Evolutionary conservation across 139 green algal genomes (phyloP), one percentile per base, ranked within the genome.

Genomic region (Chlamydomonas schloesseri): DNA sequence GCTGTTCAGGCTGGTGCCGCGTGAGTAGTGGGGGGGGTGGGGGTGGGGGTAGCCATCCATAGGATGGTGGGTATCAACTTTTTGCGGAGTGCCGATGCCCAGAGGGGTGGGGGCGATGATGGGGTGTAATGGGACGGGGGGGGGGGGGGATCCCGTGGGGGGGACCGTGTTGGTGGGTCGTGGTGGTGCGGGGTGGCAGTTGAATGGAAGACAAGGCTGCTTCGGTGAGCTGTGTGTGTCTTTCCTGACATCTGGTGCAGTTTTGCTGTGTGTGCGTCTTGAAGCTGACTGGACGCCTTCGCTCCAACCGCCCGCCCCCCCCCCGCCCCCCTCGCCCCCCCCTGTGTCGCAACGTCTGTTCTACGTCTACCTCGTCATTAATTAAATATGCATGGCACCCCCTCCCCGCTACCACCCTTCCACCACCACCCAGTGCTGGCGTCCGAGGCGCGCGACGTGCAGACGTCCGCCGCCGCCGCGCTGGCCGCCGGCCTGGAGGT

Each of bases 371-470:
- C 71, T 28, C n/a, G n/a, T n/a, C n/a, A n/a, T n/a, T n/a, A n/a
- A n/a, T n/a, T n/a, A n/a, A n/a, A n/a, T n/a, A n/a, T 24, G 34
- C 37, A 11, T 46, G n/a, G 47, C 14, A 47, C 5, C 37, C 80
- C 64, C 33, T 23, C 55, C 36, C 73, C 67, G 53, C 68, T 75
- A 81, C 81, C 79, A 67, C 53, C 73, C 34, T 3, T 5, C n/a
- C 33, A 13, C 23, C 28, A 24, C 10, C 71, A 3, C 20, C 17
- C 78, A 84, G 78, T 84, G 72, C 24, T 78, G 71, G 77, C n/a
- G 68, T 89, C 28, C 47, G 37, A 88, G 53, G 57, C 75, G n/a
- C 62, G 55, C 42, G 90, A 96, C 73, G 93, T 94, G 53, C 85
- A 93, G 57, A 60, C 46, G 13, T 85, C 87, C 23, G 87, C 91